Base-by-base conservation (phyloP, 306 rosid species). In the Prunus davidiana region DNA sequence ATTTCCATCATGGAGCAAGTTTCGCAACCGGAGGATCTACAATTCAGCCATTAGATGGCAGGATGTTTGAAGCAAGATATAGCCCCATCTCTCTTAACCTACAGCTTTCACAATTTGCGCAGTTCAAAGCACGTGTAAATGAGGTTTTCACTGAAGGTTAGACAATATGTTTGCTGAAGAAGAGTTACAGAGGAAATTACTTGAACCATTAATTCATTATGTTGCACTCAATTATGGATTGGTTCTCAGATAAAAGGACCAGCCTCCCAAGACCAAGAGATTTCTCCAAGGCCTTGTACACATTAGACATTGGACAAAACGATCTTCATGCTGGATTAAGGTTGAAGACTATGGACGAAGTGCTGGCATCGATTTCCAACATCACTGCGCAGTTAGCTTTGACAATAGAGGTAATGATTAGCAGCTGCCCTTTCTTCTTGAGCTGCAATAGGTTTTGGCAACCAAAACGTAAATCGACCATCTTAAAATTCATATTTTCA, bases 21-120 rank as follows among this genome's bases (percentile, higher is more conserved):
- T 74, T 80, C n/a, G 79, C 76, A 18, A 63, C 60, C 0, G 75
- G 71, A 30, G 83, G 80, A 27, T 80, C 80, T 51, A 80, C 83
- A 51, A 62, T 80, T 41, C 68, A 38, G 67, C 67, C 61, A 2
- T 7, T 70, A 25, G 80, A 80, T 51, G 76, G 71, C 43, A 61
- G 50, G 4, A 22, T 80, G 75, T 75, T 68, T 50, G 80, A 51
- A 51, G 75, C 71, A 22, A 54, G 45, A 66, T 74, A 67, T n/a
- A 80, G 58, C 50, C 80, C 84, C 72, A 24, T 80, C 7, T 74
- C 84, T 27, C 72, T 80, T 16, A n/a, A 38, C 34, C 2, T 50
- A 16, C 76, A 80, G 72, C 61, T 69, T 75, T n/a, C 6, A 60
- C 80, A 80, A 43, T 75, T 75, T 18, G 24, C 11, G 24, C 80